Percentiles rank a stretch among this genome's conserved stretches.
Evolutionary conservation across 129 eudicot genomes (phyloP).

Genomic region (Centella asiatica): DNA sequence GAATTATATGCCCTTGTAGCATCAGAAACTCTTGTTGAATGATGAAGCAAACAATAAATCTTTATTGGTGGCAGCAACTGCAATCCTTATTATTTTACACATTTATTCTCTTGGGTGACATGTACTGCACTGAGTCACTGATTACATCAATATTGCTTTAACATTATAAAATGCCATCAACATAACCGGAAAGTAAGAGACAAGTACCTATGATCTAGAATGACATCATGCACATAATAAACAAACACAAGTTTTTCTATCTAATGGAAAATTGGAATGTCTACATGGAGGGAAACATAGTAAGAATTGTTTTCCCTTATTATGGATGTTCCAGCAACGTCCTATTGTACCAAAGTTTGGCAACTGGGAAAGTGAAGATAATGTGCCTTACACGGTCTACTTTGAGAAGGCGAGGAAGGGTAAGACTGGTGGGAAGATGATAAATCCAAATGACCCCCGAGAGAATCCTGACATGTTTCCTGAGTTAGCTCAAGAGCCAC

Average conservation of each 20-base stretch:
- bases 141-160: too few relatives aligned
- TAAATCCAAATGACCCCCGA: slow-evolving; percentile 86
- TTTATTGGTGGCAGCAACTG: background rate
- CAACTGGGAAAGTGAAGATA: slow-evolving; percentile 70
- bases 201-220: background rate
- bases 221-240: background rate
- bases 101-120: too few relatives aligned
- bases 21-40: background rate
- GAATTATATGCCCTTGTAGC: background rate
- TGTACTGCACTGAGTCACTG: too few relatives aligned
- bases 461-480: slow-evolving; percentile 69
- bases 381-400: slow-evolving; percentile 72
- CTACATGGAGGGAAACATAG: background rate
- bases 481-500: slow-evolving; percentile 29
- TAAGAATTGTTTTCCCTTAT: background rate
- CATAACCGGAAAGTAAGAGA: background rate
- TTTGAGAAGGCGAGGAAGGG: slow-evolving; percentile 77
- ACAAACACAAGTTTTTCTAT: background rate
- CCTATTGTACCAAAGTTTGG: slow-evolving; percentile 83
- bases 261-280: background rate
- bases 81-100: background rate
- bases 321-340: slow-evolving; percentile 37
- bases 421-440: slow-evolving; percentile 61
- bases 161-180: background rate
- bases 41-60: background rate